Percentiles rank a stretch among this genome's conserved stretches.
Evolutionary conservation across 2,329 filamentous ascomycete species (phyloP).

Genomic region (Lojkania enalia): DNA sequence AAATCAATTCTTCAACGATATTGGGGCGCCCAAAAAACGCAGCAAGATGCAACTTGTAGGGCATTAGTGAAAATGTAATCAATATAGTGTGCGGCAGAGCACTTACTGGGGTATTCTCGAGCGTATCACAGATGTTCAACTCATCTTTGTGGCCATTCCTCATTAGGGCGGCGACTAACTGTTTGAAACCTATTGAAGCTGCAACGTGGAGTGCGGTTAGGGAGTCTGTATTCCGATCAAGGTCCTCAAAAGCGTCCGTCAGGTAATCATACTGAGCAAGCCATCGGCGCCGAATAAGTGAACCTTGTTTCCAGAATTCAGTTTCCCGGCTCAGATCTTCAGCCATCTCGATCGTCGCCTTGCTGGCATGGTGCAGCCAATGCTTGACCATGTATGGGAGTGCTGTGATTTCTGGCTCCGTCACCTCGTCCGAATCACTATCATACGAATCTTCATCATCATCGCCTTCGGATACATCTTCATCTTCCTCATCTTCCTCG

Average conservation of each 20-base stretch:
- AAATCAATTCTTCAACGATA: constrained; percentile 8
- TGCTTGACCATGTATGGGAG: constrained; percentile 11
- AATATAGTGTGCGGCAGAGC: too few species aligned
- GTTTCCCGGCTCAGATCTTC: constrained; percentile 7
- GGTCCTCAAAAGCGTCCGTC: neutral
- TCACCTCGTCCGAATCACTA: neutral
- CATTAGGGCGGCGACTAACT: constrained; percentile 3
- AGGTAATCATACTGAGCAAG: constrained; percentile 6
- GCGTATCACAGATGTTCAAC: constrained; percentile 1
- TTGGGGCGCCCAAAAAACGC: constrained; percentile 5
- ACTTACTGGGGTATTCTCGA: neutral
- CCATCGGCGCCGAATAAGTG: constrained; percentile 5
- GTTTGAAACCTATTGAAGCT: constrained; percentile 1
- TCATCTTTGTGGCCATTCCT: constrained; percentile 5
- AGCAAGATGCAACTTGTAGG: constrained; percentile 5
- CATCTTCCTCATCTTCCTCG: constrained; percentile 5
- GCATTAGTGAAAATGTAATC: neutral
- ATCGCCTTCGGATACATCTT: constrained; percentile 1
- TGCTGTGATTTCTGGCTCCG: constrained; percentile 3
- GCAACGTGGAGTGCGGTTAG: constrained; percentile 4
- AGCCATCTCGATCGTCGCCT: constrained; percentile 7
- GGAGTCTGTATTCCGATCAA: neutral
- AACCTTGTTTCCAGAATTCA: constrained; percentile 3
- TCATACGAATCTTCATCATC: constrained; percentile 6
- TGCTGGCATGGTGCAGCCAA: constrained; percentile 11